Base-by-base conservation (phyloP, 257 asterid species). In the Gentiana macrophylla region DNA sequence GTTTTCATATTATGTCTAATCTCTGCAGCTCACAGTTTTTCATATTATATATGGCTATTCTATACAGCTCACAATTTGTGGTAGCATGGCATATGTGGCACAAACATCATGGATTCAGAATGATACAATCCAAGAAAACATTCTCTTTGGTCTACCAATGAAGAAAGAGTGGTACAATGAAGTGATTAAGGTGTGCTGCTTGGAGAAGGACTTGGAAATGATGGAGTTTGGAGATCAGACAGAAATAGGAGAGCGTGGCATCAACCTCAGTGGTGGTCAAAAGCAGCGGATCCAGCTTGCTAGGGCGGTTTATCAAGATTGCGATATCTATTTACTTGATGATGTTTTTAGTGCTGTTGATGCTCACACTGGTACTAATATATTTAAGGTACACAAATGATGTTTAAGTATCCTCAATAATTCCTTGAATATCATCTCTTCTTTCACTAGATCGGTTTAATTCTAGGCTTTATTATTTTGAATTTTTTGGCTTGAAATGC, bases 221-320 rank as follows among this genome's bases (percentile, higher is more conserved):
- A 92, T 88, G 97, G 99, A 92, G 70, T 85, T 70, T 55, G 95
- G 95, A 32, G 99, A 92, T 63, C 95, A 85, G 72, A 92, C 99
- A 5, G 99, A 92, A 80, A 92, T 92, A n/a, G 99, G 99, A 37
- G 99, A 92, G 75, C 99, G 99, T 3, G 99, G 99, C 24, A 92
- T 92, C 65, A 92, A 92, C 61, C 82, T 92, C 64, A 92, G 99
- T 34, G 99, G 99, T 24, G 99, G 99, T 37, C 99, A 92, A 73
- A 92, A 92, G 72, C 99, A 92, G 79, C 56, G 99, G 10, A 77
- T 92, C 65, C 99, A 92, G 49, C 95, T 92, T 35, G 99, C 99
- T 1, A 73, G 99, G 71, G 97, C 99, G 3, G 95, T 88, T 45
- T 92, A 88, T 73, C 99, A 92, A 57, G 94, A 92, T 59, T 80